These are phyloP conservation scores for Trifolium subterraneum DNA, from an alignment of 306 rosid species.

Conservation along the genomic window DNA sequence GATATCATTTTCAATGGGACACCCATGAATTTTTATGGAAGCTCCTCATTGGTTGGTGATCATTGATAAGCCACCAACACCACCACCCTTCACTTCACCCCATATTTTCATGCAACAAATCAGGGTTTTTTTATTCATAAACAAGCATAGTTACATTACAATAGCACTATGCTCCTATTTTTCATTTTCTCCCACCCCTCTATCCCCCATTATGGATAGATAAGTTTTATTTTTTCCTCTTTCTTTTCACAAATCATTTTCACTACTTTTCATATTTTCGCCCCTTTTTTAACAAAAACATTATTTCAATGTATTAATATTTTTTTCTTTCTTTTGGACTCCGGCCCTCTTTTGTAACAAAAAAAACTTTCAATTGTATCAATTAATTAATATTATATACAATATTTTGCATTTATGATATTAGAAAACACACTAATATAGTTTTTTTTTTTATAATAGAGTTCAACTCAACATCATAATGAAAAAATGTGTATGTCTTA, in stretches of 20 bases:
- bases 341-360: too few species aligned
- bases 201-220: not conserved
- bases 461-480: too few species aligned
- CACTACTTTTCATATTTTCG: conserved; percentile 39
- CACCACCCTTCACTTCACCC: conserved; percentile 31
- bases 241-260: conserved; percentile 36
- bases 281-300: conserved; percentile 12
- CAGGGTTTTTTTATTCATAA: conserved; percentile 52
- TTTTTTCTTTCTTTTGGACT: too few species aligned
- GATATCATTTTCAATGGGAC: conserved; percentile 43
- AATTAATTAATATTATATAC: too few species aligned
- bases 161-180: not conserved
- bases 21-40: conserved; percentile 47
- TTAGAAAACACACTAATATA: too few species aligned
- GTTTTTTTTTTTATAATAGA: too few species aligned
- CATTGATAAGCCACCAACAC: conserved; percentile 41
- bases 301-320: too few species aligned
- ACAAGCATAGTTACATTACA: conserved; percentile 37
- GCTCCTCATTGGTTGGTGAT: conserved; percentile 57
- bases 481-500: too few species aligned
- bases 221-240: not conserved
- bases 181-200: not conserved
- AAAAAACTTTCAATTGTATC: too few species aligned
- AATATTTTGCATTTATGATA: too few species aligned
- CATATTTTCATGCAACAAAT: conserved; percentile 75